These are phyloP conservation scores for Cnidoscolus chayamansa DNA, from an alignment of 441 rosid genomes.

Conservation along the genomic window DNA sequence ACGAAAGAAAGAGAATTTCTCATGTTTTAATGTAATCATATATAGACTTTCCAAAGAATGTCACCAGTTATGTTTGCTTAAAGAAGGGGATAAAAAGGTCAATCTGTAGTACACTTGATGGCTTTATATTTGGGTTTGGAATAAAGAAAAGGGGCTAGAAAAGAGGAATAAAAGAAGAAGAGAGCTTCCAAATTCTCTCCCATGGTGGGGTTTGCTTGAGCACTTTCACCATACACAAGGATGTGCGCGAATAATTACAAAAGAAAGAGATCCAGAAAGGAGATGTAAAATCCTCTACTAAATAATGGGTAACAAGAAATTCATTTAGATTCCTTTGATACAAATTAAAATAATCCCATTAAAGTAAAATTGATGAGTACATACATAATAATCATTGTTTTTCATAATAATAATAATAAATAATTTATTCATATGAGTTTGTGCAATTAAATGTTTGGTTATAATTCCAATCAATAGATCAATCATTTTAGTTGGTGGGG, in stretches of 20 bases:
- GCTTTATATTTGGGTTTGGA: slow-evolving; percentile 54
- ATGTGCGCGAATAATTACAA: slow-evolving; percentile 28
- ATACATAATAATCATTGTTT: no score
- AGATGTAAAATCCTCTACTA: slow-evolving; percentile 23
- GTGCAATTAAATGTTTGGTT: no score
- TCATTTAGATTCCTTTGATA: slow-evolving; percentile 20
- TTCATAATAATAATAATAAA: no score
- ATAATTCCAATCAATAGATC: slow-evolving; percentile 17
- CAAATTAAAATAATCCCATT: no score
- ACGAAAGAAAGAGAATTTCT: slow-evolving; percentile 19
- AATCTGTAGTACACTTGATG: slow-evolving; percentile 21
- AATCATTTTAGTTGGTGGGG: slow-evolving; percentile 37
- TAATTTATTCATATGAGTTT: no score
- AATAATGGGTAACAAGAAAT: slow-evolving; percentile 28
- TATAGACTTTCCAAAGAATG: background rate
- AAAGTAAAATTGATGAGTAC: no score
- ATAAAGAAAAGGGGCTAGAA: slow-evolving; percentile 25
- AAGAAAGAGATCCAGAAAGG: slow-evolving; percentile 28
- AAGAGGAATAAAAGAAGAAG: slow-evolving; percentile 15
- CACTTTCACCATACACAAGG: slow-evolving; percentile 37
- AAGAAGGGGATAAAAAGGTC: slow-evolving; percentile 28
- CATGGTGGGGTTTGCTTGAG: slow-evolving; percentile 45
- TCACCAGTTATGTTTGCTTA: background rate
- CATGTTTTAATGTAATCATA: background rate
- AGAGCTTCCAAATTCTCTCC: slow-evolving; percentile 40